Evolutionary conservation across 2,329 filamentous ascomycete species (phyloP).

Genomic region (Hypoxylon sp.): DNA sequence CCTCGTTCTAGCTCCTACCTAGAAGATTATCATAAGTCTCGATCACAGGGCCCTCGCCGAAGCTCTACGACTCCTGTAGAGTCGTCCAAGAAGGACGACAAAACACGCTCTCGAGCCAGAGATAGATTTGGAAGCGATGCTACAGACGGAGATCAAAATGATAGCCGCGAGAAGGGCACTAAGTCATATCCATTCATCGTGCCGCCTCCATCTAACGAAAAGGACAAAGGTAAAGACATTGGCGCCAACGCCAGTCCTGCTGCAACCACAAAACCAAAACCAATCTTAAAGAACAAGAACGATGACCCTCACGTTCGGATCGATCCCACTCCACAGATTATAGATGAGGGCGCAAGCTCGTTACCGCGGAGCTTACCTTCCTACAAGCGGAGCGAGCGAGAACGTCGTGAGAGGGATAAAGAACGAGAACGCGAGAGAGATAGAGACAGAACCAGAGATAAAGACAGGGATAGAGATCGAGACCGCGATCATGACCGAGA

Average conservation of each 20-base stretch:
- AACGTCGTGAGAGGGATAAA: constrained; percentile 42
- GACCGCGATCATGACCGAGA: constrained; percentile 61
- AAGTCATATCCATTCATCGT: constrained; percentile 61
- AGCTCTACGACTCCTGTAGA: constrained; percentile 27
- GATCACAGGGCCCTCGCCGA: constrained; percentile 38
- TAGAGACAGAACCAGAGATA: constrained; percentile 28
- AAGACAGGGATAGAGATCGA: constrained; percentile 36
- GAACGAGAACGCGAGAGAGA: constrained; percentile 48
- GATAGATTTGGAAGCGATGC: constrained; percentile 14
- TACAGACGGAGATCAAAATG: constrained; percentile 20
- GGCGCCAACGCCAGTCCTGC: constrained; percentile 53
- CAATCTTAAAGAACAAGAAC: constrained; percentile 74
- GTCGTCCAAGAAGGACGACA: constrained; percentile 38
- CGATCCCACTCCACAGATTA: constrained; percentile 59
- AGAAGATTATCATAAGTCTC: constrained; percentile 36
- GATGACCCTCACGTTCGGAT: constrained; percentile 69
- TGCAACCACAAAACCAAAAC: constrained; percentile 63
- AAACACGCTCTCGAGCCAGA: constrained; percentile 5
- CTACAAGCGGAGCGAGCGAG: constrained; percentile 53
- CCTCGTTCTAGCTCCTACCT: constrained; percentile 37
- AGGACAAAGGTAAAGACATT: constrained; percentile 44
- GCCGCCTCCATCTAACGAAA: constrained; percentile 50
- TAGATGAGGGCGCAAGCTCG: constrained; percentile 59
- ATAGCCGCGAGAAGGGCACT: constrained; percentile 51
- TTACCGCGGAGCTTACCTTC: constrained; percentile 51